Evolutionary conservation across 2,329 filamentous ascomycete species (phyloP), one percentile per base, ranked within the genome.

Genomic region (Pyrenochaeta sp.): DNA sequence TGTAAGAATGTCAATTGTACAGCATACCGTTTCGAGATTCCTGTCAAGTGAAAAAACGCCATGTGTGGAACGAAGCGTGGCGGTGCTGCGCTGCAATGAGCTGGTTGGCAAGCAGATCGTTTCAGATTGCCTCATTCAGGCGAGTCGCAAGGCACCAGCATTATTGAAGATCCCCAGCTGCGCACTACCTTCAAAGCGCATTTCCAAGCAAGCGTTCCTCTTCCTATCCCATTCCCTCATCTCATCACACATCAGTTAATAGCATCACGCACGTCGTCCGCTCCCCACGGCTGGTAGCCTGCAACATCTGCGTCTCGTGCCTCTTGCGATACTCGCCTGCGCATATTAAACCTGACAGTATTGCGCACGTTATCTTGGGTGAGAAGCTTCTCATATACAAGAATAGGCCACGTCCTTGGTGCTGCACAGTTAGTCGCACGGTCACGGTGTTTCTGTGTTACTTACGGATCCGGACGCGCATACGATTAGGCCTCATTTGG

Each of bases 61-160:
- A 39, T 12, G 52, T 61, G 55, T 44, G 24, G 12, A n/a, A 28
- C 2, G 61, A 55, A 48, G 53, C 50, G 27, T 34, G 22, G 22
- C 43, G 34, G 55, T 50, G 54, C 40, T 27, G 37, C 40, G 55
- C 50, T 53, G 50, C 34, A 22, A 27, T 44, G 27, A 39, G 43
- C 34, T 58, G 43, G 51, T 43, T 50, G 43, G 55, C 50, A 37
- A 52, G 28, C 40, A 52, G 52, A 24, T 48, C 45, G 58, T 61
- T 64, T 58, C 58, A 61, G 52, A 28, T 53, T 58, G 52, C 54
- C 55, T 54, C 36, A 46, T 56, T 36, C 42, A 49, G 48, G 43
- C 51, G 40, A 30, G 45, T 45, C 25, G 48, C 40, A 52, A 64
- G 61, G 61, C 61, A 57, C 54, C 61, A 61, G 49, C 45, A 52